These are phyloP conservation scores for Metschnikowia chrysomelidarum DNA, from an alignment of 805 yeast genomes.

Conservation along the genomic window DNA sequence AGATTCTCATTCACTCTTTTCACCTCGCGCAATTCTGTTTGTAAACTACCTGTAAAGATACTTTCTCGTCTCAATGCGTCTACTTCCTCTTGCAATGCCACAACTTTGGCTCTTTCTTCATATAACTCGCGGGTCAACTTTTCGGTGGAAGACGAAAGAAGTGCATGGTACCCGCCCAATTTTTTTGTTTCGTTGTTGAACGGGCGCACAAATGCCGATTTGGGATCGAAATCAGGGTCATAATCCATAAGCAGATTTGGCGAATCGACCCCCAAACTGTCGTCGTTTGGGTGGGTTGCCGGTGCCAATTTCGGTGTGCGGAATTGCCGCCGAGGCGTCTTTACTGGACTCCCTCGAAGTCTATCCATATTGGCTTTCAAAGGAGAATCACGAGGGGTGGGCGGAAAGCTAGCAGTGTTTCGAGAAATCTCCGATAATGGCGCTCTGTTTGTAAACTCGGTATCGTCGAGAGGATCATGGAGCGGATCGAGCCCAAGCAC, in stretches of 20 bases:
- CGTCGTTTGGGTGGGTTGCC: not conserved
- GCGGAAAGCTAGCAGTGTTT: conserved; percentile 8
- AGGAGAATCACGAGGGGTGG: conserved; percentile 12
- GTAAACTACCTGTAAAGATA: conserved; percentile 4
- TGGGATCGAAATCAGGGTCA: conserved; percentile 6
- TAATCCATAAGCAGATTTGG: conserved; percentile 3
- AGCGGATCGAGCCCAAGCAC: conserved; percentile 2
- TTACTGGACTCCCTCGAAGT: conserved; percentile 17
- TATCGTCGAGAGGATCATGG: conserved; percentile 12
- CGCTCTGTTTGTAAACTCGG: not conserved
- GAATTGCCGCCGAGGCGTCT: conserved; percentile 10
- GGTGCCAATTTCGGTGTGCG: conserved; percentile 2
- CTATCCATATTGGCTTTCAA: conserved; percentile 10
- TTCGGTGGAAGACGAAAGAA: conserved; percentile 28
- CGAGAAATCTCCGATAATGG: no score
- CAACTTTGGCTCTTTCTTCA: conserved; percentile 4
- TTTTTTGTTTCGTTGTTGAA: conserved; percentile 18
- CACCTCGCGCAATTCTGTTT: conserved; percentile 12
- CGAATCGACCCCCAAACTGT: not conserved
- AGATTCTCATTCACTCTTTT: conserved; percentile 3
- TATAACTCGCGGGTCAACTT: conserved; percentile 23
- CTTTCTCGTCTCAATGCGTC: conserved; percentile 2
- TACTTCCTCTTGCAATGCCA: conserved; percentile 8
- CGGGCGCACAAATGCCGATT: conserved; percentile 1
- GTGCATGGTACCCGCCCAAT: conserved; percentile 27